phyloP scores from a whole-genome alignment of 169 alveolate genomes.

The Cryptosporidium canis region DNA sequence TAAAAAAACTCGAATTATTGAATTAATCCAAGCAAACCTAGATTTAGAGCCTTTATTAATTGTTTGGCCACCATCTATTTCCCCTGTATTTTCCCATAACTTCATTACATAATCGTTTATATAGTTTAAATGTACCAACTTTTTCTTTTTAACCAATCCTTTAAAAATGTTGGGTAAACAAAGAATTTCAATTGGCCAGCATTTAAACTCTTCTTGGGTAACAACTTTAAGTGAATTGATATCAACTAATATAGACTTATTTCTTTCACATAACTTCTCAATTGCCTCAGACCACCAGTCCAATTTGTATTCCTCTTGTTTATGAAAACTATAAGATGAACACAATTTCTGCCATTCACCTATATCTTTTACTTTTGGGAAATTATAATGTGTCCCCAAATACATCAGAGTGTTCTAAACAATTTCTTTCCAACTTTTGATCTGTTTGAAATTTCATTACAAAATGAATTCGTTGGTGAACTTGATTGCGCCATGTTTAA shows the following conservation, averaged over 20 bases:
- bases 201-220: constrained; percentile 23
- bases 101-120: background rate
- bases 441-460: background rate
- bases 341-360: constrained; percentile 66
- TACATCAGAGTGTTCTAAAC: background rate
- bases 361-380: constrained; percentile 58
- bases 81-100: constrained; percentile 18
- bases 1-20: background rate
- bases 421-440: background rate
- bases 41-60: background rate
- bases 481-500: background rate
- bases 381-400: background rate
- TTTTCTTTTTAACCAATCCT: constrained; percentile 11
- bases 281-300: constrained; percentile 63
- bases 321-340: constrained; percentile 35
- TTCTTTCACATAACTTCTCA: constrained; percentile 5
- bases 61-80: background rate
- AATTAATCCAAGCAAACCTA: constrained; percentile 41
- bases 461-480: background rate
- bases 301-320: constrained; percentile 51
- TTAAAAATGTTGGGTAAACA: constrained; percentile 37
- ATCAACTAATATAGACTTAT: constrained; percentile 19
- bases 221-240: background rate
- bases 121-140: background rate
- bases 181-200: constrained; percentile 69